Conservation (phyloP, 495 filamentous ascomycete genomes). For the Chaetomium cochliodes region DNA sequence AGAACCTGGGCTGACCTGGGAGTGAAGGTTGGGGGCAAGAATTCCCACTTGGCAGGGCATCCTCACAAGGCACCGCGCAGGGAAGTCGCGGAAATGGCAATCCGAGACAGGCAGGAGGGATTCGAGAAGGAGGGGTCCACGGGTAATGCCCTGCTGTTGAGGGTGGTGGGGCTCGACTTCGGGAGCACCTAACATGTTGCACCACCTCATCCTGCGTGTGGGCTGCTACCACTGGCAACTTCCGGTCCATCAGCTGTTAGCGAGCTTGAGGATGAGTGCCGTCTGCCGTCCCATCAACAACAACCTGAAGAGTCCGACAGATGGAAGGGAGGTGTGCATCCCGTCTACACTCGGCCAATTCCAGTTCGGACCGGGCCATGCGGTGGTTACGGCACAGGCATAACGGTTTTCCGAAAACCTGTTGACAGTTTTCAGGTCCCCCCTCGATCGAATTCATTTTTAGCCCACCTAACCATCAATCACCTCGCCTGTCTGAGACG, state of each 20-base stretch:
- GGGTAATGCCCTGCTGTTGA: no score
- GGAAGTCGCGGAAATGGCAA: neutral
- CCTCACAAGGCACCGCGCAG: no score
- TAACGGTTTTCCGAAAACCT: neutral
- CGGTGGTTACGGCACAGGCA: neutral
- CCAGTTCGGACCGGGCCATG: neutral
- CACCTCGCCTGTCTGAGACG: no score
- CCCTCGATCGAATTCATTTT: neutral
- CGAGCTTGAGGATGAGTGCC: no score
- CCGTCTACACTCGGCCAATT: neutral
- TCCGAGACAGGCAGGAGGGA: constrained; percentile 2
- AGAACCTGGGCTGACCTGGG: neutral
- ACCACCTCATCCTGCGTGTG: no score
- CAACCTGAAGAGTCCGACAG: no score
- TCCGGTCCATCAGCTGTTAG: no score
- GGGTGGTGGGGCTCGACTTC: no score
- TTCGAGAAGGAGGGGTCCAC: neutral
- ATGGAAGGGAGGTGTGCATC: neutral
- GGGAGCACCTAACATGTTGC: no score
- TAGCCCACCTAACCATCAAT: neutral
- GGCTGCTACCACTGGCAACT: no score
- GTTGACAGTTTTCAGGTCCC: neutral
- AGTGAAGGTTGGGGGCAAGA: neutral
- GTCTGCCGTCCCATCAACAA: no score
- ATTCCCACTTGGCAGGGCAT: neutral